Conservation (phyloP, 2,329 filamentous ascomycete genomes). For the Colletotrichum sansevieriae region DNA sequence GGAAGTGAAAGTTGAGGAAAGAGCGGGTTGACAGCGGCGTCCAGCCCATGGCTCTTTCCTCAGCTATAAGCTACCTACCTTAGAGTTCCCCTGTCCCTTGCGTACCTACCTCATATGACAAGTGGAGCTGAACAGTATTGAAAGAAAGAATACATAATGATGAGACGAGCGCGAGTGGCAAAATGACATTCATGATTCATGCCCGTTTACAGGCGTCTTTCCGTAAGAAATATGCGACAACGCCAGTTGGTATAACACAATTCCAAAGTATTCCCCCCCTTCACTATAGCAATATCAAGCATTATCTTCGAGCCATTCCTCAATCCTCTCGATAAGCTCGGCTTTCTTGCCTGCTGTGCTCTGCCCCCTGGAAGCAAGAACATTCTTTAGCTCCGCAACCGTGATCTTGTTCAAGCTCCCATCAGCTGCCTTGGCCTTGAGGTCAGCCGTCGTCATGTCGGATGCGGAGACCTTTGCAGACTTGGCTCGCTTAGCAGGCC, state of each 20-base stretch:
- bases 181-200: no score
- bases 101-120: no score
- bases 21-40: no score
- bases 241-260: conserved; percentile 2
- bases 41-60: no score
- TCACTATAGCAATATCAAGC: conserved; percentile 30
- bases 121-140: no score
- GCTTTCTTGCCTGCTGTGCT: conserved; percentile 66
- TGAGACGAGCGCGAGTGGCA: no score
- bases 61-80: no score
- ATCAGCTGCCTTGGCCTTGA: conserved; percentile 58
- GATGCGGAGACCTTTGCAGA: conserved; percentile 50
- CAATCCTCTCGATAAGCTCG: conserved; percentile 66
- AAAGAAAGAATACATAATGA: not conserved
- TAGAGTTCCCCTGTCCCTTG: no score
- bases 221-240: not conserved
- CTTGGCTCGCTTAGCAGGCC: conserved; percentile 62
- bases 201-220: not conserved
- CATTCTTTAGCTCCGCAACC: conserved; percentile 64
- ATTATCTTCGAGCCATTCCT: conserved; percentile 68
- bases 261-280: not conserved
- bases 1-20: no score
- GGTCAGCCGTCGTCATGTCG: conserved; percentile 58
- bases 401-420: conserved; percentile 67
- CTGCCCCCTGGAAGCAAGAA: conserved; percentile 62